phyloP scores from a whole-genome alignment of 2,329 filamentous ascomycete species.

The Ceratocystis papillata region DNA sequence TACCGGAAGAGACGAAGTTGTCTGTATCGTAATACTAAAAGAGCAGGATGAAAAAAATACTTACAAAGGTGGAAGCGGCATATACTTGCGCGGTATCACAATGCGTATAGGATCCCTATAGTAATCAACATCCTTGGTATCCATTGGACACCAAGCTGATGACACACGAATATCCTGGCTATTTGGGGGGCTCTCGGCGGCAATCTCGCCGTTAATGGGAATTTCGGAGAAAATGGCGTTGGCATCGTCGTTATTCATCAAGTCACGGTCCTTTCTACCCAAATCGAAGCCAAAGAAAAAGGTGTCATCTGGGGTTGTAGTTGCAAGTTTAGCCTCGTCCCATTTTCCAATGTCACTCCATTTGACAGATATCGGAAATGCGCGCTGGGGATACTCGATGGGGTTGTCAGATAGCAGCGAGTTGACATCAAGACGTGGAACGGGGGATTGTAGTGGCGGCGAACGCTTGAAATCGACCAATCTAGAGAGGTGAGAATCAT shows the following conservation, averaged over 20 bases:
- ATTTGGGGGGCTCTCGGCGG: slow-evolving; percentile 23
- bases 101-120: slow-evolving; percentile 60
- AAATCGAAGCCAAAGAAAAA: slow-evolving; percentile 60
- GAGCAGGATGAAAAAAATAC: slow-evolving; percentile 16
- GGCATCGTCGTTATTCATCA: slow-evolving; percentile 56
- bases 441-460: slow-evolving; percentile 26
- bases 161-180: slow-evolving; percentile 19
- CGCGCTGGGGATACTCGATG: slow-evolving; percentile 16
- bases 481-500: slow-evolving; percentile 28
- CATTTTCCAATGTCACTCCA: slow-evolving; percentile 17
- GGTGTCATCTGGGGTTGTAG: slow-evolving; percentile 29
- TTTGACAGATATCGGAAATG: slow-evolving; percentile 14
- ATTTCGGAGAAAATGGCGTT: slow-evolving; percentile 48
- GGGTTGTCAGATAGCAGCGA: slow-evolving; percentile 49
- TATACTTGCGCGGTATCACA: slow-evolving; percentile 39
- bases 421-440: slow-evolving; percentile 48
- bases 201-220: slow-evolving; percentile 16
- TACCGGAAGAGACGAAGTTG: not conserved
- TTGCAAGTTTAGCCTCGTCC: slow-evolving; percentile 11
- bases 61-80: slow-evolving; percentile 39
- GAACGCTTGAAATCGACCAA: slow-evolving; percentile 25
- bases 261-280: slow-evolving; percentile 60
- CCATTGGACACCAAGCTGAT: slow-evolving; percentile 22
- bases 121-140: slow-evolving; percentile 39
- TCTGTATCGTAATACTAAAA: not conserved